phyloP scores from a whole-genome alignment of 176 grass and related monocot genomes.

The Zea luxurians region DNA sequence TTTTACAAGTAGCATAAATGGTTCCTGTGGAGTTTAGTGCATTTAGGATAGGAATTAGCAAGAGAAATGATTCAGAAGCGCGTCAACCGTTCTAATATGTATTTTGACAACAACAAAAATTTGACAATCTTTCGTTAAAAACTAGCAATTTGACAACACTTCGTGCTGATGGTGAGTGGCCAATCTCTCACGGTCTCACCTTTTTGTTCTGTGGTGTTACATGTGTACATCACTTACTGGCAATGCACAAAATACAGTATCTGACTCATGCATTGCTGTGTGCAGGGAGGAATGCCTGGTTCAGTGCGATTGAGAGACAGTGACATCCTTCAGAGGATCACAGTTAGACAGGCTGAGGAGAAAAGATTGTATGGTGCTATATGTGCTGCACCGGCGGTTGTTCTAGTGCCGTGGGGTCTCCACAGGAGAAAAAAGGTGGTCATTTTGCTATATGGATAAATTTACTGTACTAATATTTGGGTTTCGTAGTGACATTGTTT shows the following conservation, averaged over 20 bases:
- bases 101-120: neutral
- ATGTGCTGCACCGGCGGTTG: slow-evolving; percentile 79
- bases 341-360: slow-evolving; percentile 71
- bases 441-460: slow-evolving; percentile 24
- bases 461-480: slow-evolving; percentile 11
- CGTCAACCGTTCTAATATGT: neutral
- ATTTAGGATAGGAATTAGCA: neutral
- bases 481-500: slow-evolving; percentile 6
- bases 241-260: slow-evolving; percentile 9
- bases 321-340: slow-evolving; percentile 72
- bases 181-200: neutral
- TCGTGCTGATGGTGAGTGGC: neutral
- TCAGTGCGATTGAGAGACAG: slow-evolving; percentile 83
- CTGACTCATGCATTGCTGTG: slow-evolving; percentile 15
- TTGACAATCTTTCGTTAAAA: neutral
- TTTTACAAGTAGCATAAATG: neutral
- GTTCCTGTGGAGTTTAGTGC: too few species aligned
- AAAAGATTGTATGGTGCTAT: slow-evolving; percentile 91
- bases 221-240: slow-evolving; percentile 4
- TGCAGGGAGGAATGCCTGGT: slow-evolving; percentile 92
- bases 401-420: slow-evolving; percentile 82
- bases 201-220: slow-evolving; percentile 15
- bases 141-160: neutral
- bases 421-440: slow-evolving; percentile 78
- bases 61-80: neutral